Evolutionary conservation across 192 early-diverging fungal genomes (phyloP).

Genomic region (Coemansia sp.): DNA sequence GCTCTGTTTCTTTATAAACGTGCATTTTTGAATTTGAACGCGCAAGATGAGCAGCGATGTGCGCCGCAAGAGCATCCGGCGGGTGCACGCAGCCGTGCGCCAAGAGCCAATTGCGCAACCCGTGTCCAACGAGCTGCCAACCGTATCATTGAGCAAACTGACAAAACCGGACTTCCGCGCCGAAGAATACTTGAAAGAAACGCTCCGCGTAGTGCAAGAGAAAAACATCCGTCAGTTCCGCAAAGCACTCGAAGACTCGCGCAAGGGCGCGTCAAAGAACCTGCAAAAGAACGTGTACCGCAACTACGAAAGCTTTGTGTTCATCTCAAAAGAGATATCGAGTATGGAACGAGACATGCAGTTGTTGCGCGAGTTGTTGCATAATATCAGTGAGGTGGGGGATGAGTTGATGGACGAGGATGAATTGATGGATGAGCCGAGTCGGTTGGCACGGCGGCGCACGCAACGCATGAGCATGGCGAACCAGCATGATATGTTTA

Average conservation of each 20-base stretch:
- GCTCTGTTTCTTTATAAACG: not conserved
- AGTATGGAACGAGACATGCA: slow-evolving; percentile 72
- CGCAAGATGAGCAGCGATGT: slow-evolving; percentile 1
- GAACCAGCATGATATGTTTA: slow-evolving; percentile 53
- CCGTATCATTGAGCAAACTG: slow-evolving; percentile 36
- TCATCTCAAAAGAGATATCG: slow-evolving; percentile 75
- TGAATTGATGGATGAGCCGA: slow-evolving; percentile 22
- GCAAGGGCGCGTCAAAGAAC: slow-evolving; percentile 57
- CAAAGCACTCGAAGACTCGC: slow-evolving; percentile 57
- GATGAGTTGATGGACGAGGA: slow-evolving; percentile 53
- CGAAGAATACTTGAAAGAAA: slow-evolving; percentile 43
- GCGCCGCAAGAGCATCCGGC: slow-evolving; percentile 23
- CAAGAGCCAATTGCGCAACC: slow-evolving; percentile 1
- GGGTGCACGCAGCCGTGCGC: slow-evolving; percentile 18
- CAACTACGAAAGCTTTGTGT: slow-evolving; percentile 76
- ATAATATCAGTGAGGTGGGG: slow-evolving; percentile 60
- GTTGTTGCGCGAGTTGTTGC: slow-evolving; percentile 57
- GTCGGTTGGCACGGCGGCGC: slow-evolving; percentile 24
- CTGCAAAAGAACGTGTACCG: slow-evolving; percentile 68
- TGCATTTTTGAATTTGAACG: not conserved
- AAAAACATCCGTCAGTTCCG: slow-evolving; percentile 46
- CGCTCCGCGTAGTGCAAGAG: slow-evolving; percentile 28
- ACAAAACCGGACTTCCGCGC: slow-evolving; percentile 38
- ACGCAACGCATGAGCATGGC: slow-evolving; percentile 55
- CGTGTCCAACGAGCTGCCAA: slow-evolving; percentile 24